phyloP scores from a whole-genome alignment of 805 yeast species.

The Geotrichum ghanense region DNA sequence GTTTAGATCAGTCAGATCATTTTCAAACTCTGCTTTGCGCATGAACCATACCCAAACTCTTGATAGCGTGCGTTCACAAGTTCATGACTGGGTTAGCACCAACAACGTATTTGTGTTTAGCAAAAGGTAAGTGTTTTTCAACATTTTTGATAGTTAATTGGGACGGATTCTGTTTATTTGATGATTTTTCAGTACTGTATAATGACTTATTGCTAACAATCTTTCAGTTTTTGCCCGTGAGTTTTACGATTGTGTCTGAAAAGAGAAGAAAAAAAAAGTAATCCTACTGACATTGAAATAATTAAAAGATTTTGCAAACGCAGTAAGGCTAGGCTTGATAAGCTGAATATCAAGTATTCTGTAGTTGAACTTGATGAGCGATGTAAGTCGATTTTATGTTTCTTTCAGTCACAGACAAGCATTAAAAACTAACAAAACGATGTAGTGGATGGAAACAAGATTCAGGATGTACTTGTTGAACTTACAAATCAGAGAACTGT shows the following conservation, averaged over 20 bases:
- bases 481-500: constrained; percentile 89
- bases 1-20: constrained; percentile 2
- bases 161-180: too few relatives aligned
- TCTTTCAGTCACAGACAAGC: too few relatives aligned
- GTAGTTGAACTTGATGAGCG: constrained; percentile 3
- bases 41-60: neutral
- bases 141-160: too few relatives aligned
- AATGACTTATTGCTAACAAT: neutral
- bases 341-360: neutral
- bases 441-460: constrained; percentile 58
- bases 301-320: constrained; percentile 4
- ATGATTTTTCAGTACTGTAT: too few relatives aligned
- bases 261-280: constrained; percentile 36
- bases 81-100: constrained; percentile 13
- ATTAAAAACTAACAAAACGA: neutral
- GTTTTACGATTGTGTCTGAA: constrained; percentile 56
- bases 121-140: neutral
- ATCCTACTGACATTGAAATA: constrained; percentile 55
- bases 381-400: neutral
- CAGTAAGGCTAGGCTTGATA: neutral
- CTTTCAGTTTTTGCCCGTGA: constrained; percentile 58
- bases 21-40: neutral
- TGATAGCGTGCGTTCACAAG: neutral
- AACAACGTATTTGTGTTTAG: constrained; percentile 13
- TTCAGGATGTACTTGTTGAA: constrained; percentile 69